phyloP scores from a whole-genome alignment of 352 stramenopile genomes.

The Globisporangium spiculum region DNA sequence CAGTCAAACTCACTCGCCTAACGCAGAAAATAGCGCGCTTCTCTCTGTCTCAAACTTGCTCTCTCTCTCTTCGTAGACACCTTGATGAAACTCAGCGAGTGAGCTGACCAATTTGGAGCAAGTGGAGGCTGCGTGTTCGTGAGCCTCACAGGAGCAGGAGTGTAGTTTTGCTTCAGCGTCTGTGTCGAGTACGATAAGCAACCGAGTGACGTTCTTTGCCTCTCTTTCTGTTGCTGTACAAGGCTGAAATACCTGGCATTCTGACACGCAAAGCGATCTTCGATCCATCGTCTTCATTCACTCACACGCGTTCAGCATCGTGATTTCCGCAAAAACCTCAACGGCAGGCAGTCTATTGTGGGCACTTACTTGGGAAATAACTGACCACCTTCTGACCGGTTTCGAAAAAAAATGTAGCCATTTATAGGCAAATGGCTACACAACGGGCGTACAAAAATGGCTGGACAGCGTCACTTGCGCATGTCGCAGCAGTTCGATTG shows the following conservation, averaged over 20 bases:
- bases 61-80: neutral
- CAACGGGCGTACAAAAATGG: neutral
- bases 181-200: conserved; percentile 5
- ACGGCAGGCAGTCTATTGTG: neutral
- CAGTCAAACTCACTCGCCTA: neutral
- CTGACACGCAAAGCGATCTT: conserved; percentile 10
- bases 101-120: neutral
- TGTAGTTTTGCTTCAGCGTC: neutral
- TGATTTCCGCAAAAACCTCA: neutral
- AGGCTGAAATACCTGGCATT: neutral
- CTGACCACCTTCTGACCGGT: neutral
- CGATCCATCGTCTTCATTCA: neutral
- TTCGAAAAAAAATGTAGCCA: conserved; percentile 3
- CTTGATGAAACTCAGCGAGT: conserved; percentile 1
- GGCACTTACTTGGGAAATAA: neutral
- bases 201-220: neutral
- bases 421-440: conserved; percentile 5
- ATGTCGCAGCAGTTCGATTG: neutral
- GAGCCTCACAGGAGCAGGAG: neutral
- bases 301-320: neutral
- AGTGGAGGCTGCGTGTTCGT: neutral
- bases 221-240: neutral
- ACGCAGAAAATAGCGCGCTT: neutral
- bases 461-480: neutral
- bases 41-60: neutral